phyloP scores from a whole-genome alignment of 2,329 filamentous ascomycete species.

The Alternaria ventricosa region DNA sequence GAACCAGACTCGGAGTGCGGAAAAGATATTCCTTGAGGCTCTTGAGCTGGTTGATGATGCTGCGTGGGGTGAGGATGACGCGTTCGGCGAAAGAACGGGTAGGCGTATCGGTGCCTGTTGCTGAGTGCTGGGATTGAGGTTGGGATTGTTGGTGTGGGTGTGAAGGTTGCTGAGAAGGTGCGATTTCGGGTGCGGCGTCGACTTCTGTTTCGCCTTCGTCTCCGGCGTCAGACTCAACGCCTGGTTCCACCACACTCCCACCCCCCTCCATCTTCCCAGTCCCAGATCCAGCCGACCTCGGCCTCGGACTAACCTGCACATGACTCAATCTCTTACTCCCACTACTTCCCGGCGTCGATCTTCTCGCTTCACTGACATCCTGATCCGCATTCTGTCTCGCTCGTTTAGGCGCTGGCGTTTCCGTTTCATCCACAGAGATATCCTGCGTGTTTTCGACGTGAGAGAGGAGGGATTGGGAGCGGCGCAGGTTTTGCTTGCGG shows the following conservation, averaged over 20 bases:
- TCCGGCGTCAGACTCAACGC: too few species aligned
- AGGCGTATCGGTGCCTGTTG: slow-evolving; percentile 24
- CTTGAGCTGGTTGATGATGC: slow-evolving; percentile 57
- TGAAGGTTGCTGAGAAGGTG: too few species aligned
- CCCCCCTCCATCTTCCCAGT: not conserved
- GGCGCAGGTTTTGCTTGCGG: slow-evolving; percentile 32
- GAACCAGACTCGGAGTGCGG: slow-evolving; percentile 57
- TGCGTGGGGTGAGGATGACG: slow-evolving; percentile 50
- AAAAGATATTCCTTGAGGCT: slow-evolving; percentile 62
- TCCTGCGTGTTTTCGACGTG: slow-evolving; percentile 36
- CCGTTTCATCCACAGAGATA: slow-evolving; percentile 34
- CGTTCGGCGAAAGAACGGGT: slow-evolving; percentile 32
- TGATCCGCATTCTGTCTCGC: slow-evolving; percentile 26
- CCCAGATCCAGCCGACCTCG: not conserved
- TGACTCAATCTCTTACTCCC: slow-evolving; percentile 35
- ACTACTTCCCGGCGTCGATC: slow-evolving; percentile 6
- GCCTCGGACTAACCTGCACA: slow-evolving; percentile 32
- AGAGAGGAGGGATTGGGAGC: slow-evolving; percentile 39
- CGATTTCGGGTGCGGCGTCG: too few species aligned
- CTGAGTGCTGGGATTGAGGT: too few species aligned
- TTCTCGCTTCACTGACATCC: slow-evolving; percentile 41
- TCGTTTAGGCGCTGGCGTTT: slow-evolving; percentile 41
- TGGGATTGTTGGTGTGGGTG: not conserved
- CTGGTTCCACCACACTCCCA: too few species aligned
- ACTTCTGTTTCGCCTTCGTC: too few species aligned